Evolutionary conservation across 202 grass and related monocot species (phyloP).

Genomic region (Saccharum hybrid): DNA sequence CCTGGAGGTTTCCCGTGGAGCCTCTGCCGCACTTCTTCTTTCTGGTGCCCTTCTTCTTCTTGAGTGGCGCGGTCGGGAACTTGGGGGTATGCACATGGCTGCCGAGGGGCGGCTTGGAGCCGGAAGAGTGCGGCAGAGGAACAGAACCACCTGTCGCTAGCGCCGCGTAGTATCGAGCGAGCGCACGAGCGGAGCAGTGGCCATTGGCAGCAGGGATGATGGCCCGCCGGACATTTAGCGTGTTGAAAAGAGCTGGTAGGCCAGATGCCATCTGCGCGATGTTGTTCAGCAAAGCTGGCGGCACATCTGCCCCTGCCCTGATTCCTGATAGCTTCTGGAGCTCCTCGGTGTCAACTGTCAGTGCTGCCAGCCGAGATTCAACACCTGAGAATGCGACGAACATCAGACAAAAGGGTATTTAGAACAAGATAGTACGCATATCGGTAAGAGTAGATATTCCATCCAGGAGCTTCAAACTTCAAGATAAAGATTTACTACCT

Average conservation of each 20-base stretch:
- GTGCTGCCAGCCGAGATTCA: constrained; percentile 78
- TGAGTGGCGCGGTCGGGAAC: constrained; percentile 43
- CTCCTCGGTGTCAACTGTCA: constrained; percentile 78
- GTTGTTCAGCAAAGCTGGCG: constrained; percentile 50
- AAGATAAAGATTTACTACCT: neutral
- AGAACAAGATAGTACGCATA: neutral
- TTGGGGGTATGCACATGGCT: constrained; percentile 71
- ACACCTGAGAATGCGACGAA: constrained; percentile 43
- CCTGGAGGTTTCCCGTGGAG: constrained; percentile 23
- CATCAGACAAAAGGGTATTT: neutral
- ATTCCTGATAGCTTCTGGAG: constrained; percentile 64
- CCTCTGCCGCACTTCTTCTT: constrained; percentile 27
- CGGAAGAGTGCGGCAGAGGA: constrained; percentile 66
- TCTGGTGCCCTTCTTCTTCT: constrained; percentile 51
- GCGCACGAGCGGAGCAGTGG: constrained; percentile 84
- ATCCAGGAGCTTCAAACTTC: neutral
- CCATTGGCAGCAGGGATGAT: constrained; percentile 91
- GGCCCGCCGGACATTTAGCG: constrained; percentile 74
- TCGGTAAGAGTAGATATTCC: neutral
- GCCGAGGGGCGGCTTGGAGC: constrained; percentile 61
- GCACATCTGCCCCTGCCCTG: constrained; percentile 46
- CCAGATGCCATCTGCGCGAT: constrained; percentile 66
- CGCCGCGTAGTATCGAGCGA: constrained; percentile 84
- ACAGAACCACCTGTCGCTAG: constrained; percentile 57
- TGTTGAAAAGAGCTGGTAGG: constrained; percentile 81